phyloP scores from a whole-genome alignment of 2,329 filamentous ascomycete genomes.

The Aureobasidium melanogenum region DNA sequence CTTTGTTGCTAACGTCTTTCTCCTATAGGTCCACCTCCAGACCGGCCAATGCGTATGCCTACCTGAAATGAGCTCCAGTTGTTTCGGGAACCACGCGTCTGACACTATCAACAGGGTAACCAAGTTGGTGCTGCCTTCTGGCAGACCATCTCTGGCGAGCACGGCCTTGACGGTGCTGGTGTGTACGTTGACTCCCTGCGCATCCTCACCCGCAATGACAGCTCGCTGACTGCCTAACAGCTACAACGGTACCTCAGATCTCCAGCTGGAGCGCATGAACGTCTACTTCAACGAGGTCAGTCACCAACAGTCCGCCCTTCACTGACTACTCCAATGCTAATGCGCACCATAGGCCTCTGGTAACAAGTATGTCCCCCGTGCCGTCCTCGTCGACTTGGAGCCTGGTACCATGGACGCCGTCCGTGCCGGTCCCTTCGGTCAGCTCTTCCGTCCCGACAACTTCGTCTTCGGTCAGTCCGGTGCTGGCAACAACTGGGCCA shows the following conservation, averaged over 20 bases:
- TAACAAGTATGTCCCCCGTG: constrained; percentile 99
- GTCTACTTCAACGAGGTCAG: constrained; percentile 94
- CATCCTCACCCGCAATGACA: neutral
- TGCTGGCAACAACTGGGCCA: constrained; percentile 99
- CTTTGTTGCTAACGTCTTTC: constrained; percentile 45
- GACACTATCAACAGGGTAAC: constrained; percentile 64
- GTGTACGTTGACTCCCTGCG: constrained; percentile 54
- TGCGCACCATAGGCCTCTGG: constrained; percentile 60
- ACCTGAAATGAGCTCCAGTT: constrained; percentile 5
- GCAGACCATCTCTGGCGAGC: constrained; percentile 56
- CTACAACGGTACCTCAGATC: constrained; percentile 96
- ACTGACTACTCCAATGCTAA: constrained; percentile 22
- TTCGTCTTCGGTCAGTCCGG: constrained; percentile 99
- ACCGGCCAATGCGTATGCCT: constrained; percentile 95
- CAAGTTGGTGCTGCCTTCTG: constrained; percentile 99
- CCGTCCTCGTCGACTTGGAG: constrained; percentile 98
- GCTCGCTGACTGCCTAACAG: constrained; percentile 39
- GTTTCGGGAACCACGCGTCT: constrained; percentile 3
- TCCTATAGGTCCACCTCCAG: constrained; percentile 89
- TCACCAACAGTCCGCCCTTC: constrained; percentile 18
- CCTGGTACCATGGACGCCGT: constrained; percentile 99
- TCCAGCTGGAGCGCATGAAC: constrained; percentile 99
- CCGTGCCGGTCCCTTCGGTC: constrained; percentile 93
- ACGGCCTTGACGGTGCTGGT: constrained; percentile 95
- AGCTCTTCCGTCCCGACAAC: constrained; percentile 99